Percentiles rank a stretch among this genome's conserved stretches.
Evolutionary conservation across 2,329 filamentous ascomycete genomes (phyloP).

Genomic region (Cercospora citrullina): DNA sequence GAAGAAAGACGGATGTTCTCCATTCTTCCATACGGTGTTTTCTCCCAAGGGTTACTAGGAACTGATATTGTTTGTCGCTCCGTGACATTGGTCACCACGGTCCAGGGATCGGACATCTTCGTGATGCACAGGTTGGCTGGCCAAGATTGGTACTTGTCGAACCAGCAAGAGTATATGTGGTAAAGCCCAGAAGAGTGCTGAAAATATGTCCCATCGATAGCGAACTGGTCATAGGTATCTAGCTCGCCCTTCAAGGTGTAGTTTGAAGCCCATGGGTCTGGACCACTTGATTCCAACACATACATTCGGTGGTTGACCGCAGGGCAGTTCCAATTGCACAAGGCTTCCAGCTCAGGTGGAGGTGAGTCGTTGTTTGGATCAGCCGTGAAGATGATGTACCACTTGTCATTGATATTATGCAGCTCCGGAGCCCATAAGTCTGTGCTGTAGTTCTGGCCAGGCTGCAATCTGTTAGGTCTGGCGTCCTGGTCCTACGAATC

Average conservation of each 20-base stretch:
- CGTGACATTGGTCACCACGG: slow-evolving; percentile 47
- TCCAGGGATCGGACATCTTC: slow-evolving; percentile 52
- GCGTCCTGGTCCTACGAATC: not conserved
- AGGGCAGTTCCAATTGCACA: slow-evolving; percentile 50
- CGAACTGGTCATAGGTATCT: slow-evolving; percentile 55
- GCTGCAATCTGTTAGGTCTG: slow-evolving; percentile 15
- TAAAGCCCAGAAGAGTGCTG: slow-evolving; percentile 44
- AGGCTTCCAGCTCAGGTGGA: slow-evolving; percentile 50
- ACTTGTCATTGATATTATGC: slow-evolving; percentile 48
- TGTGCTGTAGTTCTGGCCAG: slow-evolving; percentile 48
- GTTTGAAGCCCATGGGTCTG: slow-evolving; percentile 49
- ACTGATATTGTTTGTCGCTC: slow-evolving; percentile 51
- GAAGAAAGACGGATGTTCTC: slow-evolving; percentile 50
- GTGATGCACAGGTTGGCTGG: slow-evolving; percentile 56
- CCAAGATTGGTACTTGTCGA: slow-evolving; percentile 50
- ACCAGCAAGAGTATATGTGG: slow-evolving; percentile 47
- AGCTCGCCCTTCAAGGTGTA: slow-evolving; percentile 51
- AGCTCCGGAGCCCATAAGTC: slow-evolving; percentile 55
- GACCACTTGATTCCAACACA: slow-evolving; percentile 47
- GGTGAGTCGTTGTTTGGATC: slow-evolving; percentile 50
- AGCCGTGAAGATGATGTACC: slow-evolving; percentile 57
- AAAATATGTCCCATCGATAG: slow-evolving; percentile 57
- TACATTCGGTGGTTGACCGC: slow-evolving; percentile 56
- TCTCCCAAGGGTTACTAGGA: slow-evolving; percentile 53
- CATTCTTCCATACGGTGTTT: slow-evolving; percentile 52